Conservation (phyloP, 2,329 filamentous ascomycete genomes). For the Cercospora brassicicola region DNA sequence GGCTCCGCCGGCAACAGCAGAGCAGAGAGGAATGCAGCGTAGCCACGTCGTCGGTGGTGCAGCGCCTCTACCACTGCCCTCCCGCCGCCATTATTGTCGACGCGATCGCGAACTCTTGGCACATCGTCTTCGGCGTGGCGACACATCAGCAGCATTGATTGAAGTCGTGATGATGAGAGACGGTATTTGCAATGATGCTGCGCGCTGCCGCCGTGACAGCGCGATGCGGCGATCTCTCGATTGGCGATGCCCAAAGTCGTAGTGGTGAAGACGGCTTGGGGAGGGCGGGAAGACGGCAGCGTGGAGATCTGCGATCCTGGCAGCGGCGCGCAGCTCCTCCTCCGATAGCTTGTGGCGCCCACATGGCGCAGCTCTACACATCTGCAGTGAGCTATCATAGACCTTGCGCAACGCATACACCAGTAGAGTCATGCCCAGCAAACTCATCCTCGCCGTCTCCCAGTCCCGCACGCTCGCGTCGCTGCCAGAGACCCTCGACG, state of each 20-base stretch:
- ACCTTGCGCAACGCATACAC: neutral
- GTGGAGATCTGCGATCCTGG: neutral
- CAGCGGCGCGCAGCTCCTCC: neutral
- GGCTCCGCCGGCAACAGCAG: too few species aligned
- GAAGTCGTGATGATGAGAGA: neutral
- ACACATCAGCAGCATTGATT: neutral
- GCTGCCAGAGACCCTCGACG: constrained; percentile 61
- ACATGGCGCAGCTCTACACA: neutral
- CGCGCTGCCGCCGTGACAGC: neutral
- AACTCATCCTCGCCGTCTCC: constrained; percentile 51
- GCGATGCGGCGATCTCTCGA: neutral
- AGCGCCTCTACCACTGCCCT: neutral
- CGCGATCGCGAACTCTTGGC: neutral
- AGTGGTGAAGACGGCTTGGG: neutral
- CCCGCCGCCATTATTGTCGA: neutral
- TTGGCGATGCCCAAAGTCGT: neutral
- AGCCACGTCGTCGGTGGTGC: too few species aligned
- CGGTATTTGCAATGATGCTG: neutral
- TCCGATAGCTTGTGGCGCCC: neutral
- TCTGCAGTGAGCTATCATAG: neutral
- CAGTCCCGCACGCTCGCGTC: constrained; percentile 52
- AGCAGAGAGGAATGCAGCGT: too few species aligned
- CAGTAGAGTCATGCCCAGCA: constrained; percentile 38
- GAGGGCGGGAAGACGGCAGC: neutral
- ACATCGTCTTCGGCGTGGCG: neutral